Evolutionary conservation across 169 alveolate species (phyloP).

Genomic region (Blepharisma undulans): DNA sequence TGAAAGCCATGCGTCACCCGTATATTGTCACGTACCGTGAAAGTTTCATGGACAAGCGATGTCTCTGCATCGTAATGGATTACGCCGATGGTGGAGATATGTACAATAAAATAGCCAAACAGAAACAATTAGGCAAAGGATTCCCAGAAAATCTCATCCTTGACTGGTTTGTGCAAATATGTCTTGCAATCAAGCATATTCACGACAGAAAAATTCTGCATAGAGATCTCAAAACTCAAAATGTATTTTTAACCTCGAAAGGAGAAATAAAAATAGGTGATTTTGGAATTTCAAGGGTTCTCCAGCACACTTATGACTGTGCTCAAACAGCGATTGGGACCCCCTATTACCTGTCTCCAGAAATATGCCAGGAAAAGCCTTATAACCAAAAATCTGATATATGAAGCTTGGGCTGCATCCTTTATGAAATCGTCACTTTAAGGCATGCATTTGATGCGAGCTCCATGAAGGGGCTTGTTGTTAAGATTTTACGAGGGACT

Average conservation of each 20-base stretch:
- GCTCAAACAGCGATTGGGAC: conserved; percentile 95
- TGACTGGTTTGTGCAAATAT: conserved; percentile 83
- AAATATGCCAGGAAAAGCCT: conserved; percentile 96
- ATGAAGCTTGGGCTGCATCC: conserved; percentile 97
- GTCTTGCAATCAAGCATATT: conserved; percentile 85
- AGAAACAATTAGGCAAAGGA: conserved; percentile 57
- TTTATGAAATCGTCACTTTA: conserved; percentile 89
- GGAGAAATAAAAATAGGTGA: conserved; percentile 88
- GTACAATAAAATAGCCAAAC: conserved; percentile 67
- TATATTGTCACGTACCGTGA: conserved; percentile 91
- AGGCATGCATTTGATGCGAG: conserved; percentile 90
- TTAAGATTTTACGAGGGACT: conserved; percentile 81
- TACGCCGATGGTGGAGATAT: conserved; percentile 90
- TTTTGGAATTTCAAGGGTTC: conserved; percentile 89
- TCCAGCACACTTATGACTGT: conserved; percentile 81
- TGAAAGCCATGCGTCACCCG: conserved; percentile 91
- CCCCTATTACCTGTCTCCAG: conserved; percentile 99
- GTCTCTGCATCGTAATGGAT: conserved; percentile 88
- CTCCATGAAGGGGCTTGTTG: conserved; percentile 76
- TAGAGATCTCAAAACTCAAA: conserved; percentile 88
- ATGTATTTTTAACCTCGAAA: conserved; percentile 74
- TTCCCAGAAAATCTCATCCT: conserved; percentile 72
- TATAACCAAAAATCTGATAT: conserved; percentile 98
- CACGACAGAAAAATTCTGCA: conserved; percentile 86
- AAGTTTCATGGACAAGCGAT: conserved; percentile 87